Evolutionary conservation across 176 grass and related monocot genomes (phyloP).

Genomic region (Zoysia japonica): DNA sequence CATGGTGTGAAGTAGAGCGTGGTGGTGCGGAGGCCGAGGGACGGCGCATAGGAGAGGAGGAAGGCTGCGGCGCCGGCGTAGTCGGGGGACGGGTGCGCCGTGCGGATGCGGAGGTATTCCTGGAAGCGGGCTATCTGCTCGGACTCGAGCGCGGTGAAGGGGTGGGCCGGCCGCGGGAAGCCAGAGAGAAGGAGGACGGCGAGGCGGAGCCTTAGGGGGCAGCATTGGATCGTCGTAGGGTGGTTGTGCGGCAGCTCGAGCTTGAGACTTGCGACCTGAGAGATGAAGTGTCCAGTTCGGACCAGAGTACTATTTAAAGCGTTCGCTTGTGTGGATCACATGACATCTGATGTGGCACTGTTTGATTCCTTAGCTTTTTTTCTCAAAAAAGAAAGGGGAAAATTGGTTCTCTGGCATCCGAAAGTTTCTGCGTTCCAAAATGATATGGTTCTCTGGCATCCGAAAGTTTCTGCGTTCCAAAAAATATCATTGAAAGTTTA

Average conservation of each 20-base stretch:
- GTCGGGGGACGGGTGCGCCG: slow-evolving; percentile 70
- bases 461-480: too few relatives aligned
- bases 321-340: too few relatives aligned
- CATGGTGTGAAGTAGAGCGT: slow-evolving; percentile 58
- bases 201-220: slow-evolving; percentile 7
- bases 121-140: slow-evolving; percentile 66
- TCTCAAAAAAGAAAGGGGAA: too few relatives aligned
- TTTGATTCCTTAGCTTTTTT: too few relatives aligned
- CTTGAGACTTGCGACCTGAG: too few relatives aligned
- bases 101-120: slow-evolving; percentile 77
- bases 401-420: too few relatives aligned
- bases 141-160: slow-evolving; percentile 57
- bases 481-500: too few relatives aligned
- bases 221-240: slow-evolving; percentile 1
- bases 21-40: slow-evolving; percentile 51
- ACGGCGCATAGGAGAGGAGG: slow-evolving; percentile 65
- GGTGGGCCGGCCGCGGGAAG: background rate
- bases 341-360: too few relatives aligned
- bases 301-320: too few relatives aligned
- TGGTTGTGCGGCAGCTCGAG: background rate
- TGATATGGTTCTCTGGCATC: too few relatives aligned
- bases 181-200: slow-evolving; percentile 22
- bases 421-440: too few relatives aligned
- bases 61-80: slow-evolving; percentile 68
- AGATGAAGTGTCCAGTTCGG: too few relatives aligned